These are phyloP conservation scores for Puccinia novopanici DNA, from an alignment of 1,284 basidiomycete species.

Conservation along the genomic window DNA sequence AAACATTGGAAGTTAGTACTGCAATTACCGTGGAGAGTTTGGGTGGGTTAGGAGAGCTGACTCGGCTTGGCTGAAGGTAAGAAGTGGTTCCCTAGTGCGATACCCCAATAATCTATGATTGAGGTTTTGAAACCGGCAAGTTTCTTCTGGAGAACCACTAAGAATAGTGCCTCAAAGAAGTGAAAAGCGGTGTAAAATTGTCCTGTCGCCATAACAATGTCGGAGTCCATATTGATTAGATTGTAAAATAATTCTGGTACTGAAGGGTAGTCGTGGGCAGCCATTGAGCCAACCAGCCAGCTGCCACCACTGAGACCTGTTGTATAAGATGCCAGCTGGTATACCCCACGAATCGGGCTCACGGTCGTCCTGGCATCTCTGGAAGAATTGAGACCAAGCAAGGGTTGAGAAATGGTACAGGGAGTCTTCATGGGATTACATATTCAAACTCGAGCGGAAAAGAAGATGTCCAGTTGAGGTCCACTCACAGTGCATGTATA, in stretches of 20 bases:
- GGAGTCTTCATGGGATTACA: background rate
- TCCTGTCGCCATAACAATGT: constrained; percentile 14
- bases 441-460: no score
- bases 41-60: no score
- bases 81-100: constrained; percentile 32
- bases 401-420: background rate
- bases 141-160: constrained; percentile 1
- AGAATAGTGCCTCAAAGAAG: constrained; percentile 3
- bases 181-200: background rate
- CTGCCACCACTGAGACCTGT: constrained; percentile 58
- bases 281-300: constrained; percentile 55
- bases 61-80: constrained; percentile 17
- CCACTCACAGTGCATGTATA: constrained; percentile 36
- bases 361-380: constrained; percentile 27
- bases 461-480: background rate
- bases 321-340: constrained; percentile 57
- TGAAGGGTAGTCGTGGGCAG: constrained; percentile 55
- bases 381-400: background rate
- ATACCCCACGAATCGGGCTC: constrained; percentile 55
- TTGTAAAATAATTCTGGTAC: background rate
- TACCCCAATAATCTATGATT: constrained; percentile 29
- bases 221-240: background rate
- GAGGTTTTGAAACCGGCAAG: constrained; percentile 35
- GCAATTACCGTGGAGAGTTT: no score
- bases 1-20: no score